Percentiles rank a stretch among this genome's conserved stretches.
These are phyloP conservation scores for Alloteropsis semialata DNA, from an alignment of 176 grass and related monocot genomes.

Conservation along the genomic window DNA sequence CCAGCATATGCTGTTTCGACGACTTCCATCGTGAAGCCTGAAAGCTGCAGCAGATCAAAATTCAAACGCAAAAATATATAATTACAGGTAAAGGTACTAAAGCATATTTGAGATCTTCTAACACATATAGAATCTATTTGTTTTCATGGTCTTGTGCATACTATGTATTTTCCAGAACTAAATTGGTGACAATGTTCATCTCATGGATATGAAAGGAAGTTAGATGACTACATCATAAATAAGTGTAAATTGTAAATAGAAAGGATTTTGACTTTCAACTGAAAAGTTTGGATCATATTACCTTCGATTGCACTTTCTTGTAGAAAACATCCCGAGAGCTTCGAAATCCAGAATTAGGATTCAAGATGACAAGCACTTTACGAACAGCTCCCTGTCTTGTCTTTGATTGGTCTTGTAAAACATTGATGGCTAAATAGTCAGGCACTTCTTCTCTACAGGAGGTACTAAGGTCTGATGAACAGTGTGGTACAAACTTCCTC, in stretches of 20 bases:
- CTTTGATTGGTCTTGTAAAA: slow-evolving; percentile 51
- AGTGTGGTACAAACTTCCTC: slow-evolving; percentile 23
- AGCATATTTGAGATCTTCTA: neutral
- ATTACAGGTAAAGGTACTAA: slow-evolving; percentile 18
- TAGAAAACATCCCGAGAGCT: slow-evolving; percentile 81
- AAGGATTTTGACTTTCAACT: neutral
- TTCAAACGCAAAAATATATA: slow-evolving; percentile 45
- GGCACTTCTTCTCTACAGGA: slow-evolving; percentile 45
- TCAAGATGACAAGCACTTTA: slow-evolving; percentile 85
- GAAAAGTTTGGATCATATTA: slow-evolving; percentile 22
- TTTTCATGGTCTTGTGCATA: neutral
- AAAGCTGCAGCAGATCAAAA: slow-evolving; percentile 73
- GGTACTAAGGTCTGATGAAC: slow-evolving; percentile 47
- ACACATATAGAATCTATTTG: neutral
- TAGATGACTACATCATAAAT: slow-evolving; percentile 10
- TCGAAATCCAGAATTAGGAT: slow-evolving; percentile 89
- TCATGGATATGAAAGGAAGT: slow-evolving; percentile 19
- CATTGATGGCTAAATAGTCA: slow-evolving; percentile 41
- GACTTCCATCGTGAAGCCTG: slow-evolving; percentile 87
- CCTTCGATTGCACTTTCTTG: slow-evolving; percentile 73
- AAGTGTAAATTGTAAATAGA: neutral
- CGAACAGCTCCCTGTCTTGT: slow-evolving; percentile 40
- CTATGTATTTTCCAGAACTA: slow-evolving; percentile 7
- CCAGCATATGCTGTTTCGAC: slow-evolving; percentile 81
- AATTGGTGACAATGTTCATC: neutral